A percentile compares a stretch with the other conserved stretches of the same genome.
Evolutionary conservation across 192 early-diverging fungal species (phyloP).

Genomic region (Entomortierella beljakovae): DNA sequence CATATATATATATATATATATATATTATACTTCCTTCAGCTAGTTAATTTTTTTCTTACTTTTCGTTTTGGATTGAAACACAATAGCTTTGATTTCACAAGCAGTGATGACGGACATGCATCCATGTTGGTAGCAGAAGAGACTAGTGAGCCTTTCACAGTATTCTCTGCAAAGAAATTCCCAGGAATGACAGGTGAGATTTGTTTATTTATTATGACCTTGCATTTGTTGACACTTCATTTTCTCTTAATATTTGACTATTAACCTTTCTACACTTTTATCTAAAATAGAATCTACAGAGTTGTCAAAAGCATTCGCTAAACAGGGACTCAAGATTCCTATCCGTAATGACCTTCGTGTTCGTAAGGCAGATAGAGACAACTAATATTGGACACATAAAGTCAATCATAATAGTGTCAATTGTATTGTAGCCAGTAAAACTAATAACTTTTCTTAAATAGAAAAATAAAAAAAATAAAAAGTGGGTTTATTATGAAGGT

Average conservation of each 20-base stretch:
- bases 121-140: constrained; percentile 65
- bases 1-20: neutral
- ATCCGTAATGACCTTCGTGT: constrained; percentile 74
- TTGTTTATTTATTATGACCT: neutral
- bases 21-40: neutral
- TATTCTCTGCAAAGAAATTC: constrained; percentile 86
- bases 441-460: neutral
- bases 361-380: constrained; percentile 27
- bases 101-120: constrained; percentile 62
- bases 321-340: constrained; percentile 83
- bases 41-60: constrained; percentile 6
- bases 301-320: constrained; percentile 81
- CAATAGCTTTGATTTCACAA: constrained; percentile 26
- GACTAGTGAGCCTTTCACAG: constrained; percentile 77
- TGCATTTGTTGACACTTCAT: neutral
- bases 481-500: neutral
- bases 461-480: neutral
- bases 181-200: constrained; percentile 85
- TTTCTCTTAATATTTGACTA: constrained; percentile 4
- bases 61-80: neutral
- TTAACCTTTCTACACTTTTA: neutral
- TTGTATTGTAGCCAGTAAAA: neutral
- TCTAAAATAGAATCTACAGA: constrained; percentile 74
- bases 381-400: too few species aligned
- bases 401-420: too few species aligned